Evolutionary conservation across 257 asterid species (phyloP).

Genomic region (Solanum pinnatisectum): DNA sequence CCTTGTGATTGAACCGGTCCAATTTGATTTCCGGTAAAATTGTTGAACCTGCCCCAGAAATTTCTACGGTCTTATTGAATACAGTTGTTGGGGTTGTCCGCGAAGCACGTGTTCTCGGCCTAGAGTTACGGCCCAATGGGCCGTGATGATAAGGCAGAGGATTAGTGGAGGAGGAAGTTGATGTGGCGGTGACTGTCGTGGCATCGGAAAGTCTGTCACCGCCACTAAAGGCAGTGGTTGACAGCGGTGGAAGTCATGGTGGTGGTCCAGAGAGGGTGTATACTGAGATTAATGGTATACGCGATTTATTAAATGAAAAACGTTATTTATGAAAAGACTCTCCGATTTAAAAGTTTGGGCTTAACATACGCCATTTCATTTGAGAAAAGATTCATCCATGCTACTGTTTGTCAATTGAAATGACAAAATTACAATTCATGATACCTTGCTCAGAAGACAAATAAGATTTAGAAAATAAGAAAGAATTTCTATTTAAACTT

Average conservation of each 20-base stretch:
- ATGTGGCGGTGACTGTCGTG: not conserved
- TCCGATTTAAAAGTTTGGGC: too few species aligned
- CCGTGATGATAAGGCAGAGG: not conserved
- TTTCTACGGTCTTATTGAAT: slow-evolving; percentile 42
- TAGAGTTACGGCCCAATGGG: slow-evolving; percentile 32
- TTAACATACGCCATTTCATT: too few species aligned
- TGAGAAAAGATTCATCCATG: not conserved
- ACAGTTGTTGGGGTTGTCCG: slow-evolving; percentile 49
- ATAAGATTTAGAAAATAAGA: not conserved
- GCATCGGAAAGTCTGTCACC: not conserved
- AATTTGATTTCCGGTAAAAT: slow-evolving; percentile 25
- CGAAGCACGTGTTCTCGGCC: slow-evolving; percentile 37
- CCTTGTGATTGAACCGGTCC: not conserved
- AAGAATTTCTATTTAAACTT: too few species aligned
- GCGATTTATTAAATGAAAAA: too few species aligned
- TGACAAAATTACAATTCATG: not conserved
- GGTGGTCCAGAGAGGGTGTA: not conserved
- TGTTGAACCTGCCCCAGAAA: slow-evolving; percentile 53
- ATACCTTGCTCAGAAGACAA: not conserved
- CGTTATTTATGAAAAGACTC: too few species aligned
- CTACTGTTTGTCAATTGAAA: not conserved
- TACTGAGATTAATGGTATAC: not conserved
- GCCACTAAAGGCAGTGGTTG: not conserved
- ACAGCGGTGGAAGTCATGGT: not conserved
- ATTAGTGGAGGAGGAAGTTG: slow-evolving; percentile 4